Evolutionary conservation across 164 flowering plant genomes (phyloP), one percentile per base, ranked within the genome.

Genomic region (Brasenia schreberi): DNA sequence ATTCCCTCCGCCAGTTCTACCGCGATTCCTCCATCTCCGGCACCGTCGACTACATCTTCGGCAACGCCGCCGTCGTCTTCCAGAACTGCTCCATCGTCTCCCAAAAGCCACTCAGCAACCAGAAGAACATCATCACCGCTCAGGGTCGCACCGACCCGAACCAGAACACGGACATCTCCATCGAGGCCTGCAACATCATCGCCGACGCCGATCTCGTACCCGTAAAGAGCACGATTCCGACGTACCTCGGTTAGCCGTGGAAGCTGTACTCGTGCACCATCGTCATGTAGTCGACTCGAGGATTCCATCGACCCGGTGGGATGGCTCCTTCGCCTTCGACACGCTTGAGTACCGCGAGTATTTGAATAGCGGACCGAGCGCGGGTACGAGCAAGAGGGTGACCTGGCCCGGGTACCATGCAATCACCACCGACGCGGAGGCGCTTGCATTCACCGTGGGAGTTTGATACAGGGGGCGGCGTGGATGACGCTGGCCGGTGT

Each of bases 41-140:
- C 53, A 89, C 92, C 0, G 73, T 89, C 3, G 96, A 86, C 63
- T 88, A 85, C 84, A 78, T 88, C 5, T 88, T 86, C 62, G 95
- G 95, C 9, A 81, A 87, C 65, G 81, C 88, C 0, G 87, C 85
- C 0, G 89, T 70, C 0, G 83, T 87, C 5, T 72, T 87, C 59
- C 88, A 87, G 19, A 79, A 74, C 63, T 84, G 88, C 76, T 84
- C 73, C 52, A 12, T 83, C 5, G 77, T 81, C 58, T 74, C 82
- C 0, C 75, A 88, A 10, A 70, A 72, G 23, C 89, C 89, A 0
- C 39, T 75, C 69, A 19, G 18, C 3, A 49, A 61, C 1, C 77
- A 75, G 18, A 43, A 63, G 23, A 75, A 77, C 59, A 62, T 67
- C 43, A 16, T 77, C 61, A 81, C 82, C 0, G 84, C 84, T 1